phyloP scores from a whole-genome alignment of 345 rosid species.

The Streptanthus diversifolius region DNA sequence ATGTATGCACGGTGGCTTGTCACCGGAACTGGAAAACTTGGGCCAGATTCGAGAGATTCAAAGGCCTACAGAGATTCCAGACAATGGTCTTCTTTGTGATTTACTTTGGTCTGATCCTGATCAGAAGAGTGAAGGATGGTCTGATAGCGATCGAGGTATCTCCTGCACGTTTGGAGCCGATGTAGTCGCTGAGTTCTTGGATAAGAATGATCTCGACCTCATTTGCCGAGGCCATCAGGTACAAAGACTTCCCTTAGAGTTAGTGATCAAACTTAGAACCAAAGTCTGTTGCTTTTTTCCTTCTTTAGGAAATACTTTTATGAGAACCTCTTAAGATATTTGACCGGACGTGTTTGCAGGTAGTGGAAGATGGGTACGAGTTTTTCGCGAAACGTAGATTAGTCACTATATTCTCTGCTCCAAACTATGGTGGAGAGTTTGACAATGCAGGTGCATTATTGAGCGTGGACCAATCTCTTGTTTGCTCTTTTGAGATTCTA shows the following conservation, averaged over 20 bases:
- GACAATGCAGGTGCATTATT: conserved; percentile 91
- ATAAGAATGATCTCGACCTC: conserved; percentile 90
- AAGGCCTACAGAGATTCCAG: conserved; percentile 93
- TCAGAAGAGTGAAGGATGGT: conserved; percentile 66
- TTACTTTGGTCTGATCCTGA: conserved; percentile 99
- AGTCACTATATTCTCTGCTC: conserved; percentile 96
- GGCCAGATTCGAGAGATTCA: conserved; percentile 71
- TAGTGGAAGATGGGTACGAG: conserved; percentile 98
- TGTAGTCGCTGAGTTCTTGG: conserved; percentile 73
- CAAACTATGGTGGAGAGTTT: conserved; percentile 99
- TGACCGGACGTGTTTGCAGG: conserved; percentile 44
- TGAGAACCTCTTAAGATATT: conserved; percentile 3
- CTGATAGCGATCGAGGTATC: conserved; percentile 84
- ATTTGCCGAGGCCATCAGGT: conserved; percentile 99
- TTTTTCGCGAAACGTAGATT: conserved; percentile 82
- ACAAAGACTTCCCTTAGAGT: not conserved
- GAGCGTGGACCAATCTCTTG: conserved; percentile 69
- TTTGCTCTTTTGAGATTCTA: conserved; percentile 92
- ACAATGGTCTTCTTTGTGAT: conserved; percentile 88
- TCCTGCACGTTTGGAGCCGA: conserved; percentile 92
- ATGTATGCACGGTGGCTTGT: conserved; percentile 98
- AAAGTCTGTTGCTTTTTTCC: not conserved
- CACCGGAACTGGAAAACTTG: conserved; percentile 69
- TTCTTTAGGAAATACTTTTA: not conserved
- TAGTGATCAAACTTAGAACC: not conserved